phyloP scores from a whole-genome alignment of 305 asterid genomes.

The Petunia hybrid region DNA sequence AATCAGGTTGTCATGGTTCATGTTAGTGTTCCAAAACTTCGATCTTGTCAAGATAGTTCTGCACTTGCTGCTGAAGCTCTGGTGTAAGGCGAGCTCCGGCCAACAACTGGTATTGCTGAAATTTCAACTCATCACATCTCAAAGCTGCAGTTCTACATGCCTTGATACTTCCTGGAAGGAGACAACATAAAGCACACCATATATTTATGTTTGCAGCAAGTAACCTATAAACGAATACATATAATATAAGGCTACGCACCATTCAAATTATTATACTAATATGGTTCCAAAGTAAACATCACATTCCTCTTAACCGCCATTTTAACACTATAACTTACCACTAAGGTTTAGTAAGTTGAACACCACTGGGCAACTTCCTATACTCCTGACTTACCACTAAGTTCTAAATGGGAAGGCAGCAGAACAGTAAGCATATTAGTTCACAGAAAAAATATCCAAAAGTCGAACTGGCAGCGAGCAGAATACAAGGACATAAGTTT shows the following conservation, averaged over 20 bases:
- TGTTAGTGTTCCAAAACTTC: constrained; percentile 52
- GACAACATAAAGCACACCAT: not conserved
- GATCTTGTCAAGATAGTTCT: constrained; percentile 74
- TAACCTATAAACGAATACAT: not conserved
- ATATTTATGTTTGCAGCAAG: not conserved
- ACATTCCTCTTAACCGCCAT: not conserved
- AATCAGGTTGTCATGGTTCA: not conserved
- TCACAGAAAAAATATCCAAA: not conserved
- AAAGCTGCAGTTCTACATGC: constrained; percentile 81
- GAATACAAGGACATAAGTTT: not conserved
- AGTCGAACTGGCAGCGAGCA: not conserved
- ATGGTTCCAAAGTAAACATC: not conserved
- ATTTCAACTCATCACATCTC: constrained; percentile 79
- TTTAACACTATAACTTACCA: constrained; percentile 54
- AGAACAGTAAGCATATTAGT: not conserved
- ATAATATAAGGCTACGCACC: not conserved
- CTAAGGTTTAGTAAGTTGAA: constrained; percentile 84
- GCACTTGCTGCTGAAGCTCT: constrained; percentile 62
- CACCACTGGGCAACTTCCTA: constrained; percentile 80
- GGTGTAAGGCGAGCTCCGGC: constrained; percentile 57
- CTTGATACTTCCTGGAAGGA: constrained; percentile 65
- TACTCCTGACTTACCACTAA: constrained; percentile 46
- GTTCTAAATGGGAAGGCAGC: no score
- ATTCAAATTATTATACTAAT: not conserved
- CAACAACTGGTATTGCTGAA: constrained; percentile 66